Evolutionary conservation across 2,329 filamentous ascomycete genomes (phyloP).

Genomic region (Lasiodiplodia theobromae): DNA sequence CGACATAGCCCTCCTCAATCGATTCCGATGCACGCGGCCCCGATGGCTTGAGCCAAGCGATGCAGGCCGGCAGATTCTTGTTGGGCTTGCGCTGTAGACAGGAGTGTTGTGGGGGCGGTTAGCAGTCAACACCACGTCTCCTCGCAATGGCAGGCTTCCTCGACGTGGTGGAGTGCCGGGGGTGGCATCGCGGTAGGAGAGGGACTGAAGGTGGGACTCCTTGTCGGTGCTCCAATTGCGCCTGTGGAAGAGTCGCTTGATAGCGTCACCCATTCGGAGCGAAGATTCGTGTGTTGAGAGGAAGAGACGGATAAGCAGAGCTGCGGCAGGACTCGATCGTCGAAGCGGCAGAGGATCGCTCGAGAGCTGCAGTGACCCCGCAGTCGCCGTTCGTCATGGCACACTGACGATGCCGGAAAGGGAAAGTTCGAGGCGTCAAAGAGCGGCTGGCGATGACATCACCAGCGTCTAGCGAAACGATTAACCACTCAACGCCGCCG

Average conservation of each 20-base stretch:
- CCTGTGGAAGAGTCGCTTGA: conserved; percentile 20
- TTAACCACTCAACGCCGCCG: neutral
- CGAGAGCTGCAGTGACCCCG: conserved; percentile 3
- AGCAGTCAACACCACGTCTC: neutral
- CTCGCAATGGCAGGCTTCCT: conserved; percentile 1
- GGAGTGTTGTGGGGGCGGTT: neutral
- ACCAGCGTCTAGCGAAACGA: neutral
- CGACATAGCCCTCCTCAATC: conserved; percentile 5
- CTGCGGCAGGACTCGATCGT: conserved; percentile 1
- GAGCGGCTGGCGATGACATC: conserved; percentile 17
- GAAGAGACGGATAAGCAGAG: neutral
- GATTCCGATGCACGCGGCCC: neutral
- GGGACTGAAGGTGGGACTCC: neutral
- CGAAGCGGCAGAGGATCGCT: conserved; percentile 1
- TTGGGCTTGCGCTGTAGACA: neutral
- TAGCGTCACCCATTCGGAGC: conserved; percentile 18
- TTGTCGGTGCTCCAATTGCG: conserved; percentile 17
- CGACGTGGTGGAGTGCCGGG: conserved; percentile 3
- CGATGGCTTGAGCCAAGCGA: neutral
- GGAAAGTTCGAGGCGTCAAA: conserved; percentile 2
- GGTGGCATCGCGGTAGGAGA: conserved; percentile 3
- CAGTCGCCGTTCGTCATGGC: conserved; percentile 8
- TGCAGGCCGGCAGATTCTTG: neutral
- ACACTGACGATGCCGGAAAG: neutral
- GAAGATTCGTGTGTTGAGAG: neutral